These are phyloP conservation scores for Paramecium sonneborni DNA, from an alignment of 73 alveolate genomes.

Conservation along the genomic window DNA sequence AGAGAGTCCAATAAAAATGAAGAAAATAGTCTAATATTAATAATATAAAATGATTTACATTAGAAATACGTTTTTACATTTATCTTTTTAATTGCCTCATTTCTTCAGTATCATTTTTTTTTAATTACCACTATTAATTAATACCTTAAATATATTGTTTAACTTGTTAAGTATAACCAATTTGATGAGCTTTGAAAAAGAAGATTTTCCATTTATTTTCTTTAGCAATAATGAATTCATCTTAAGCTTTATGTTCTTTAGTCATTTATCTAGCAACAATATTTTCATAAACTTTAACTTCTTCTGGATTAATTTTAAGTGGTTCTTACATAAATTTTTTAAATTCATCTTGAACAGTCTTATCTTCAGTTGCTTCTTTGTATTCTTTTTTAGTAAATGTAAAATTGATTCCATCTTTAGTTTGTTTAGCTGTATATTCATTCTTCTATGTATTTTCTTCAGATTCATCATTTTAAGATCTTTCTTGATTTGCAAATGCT, in stretches of 20 bases:
- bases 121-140: neutral
- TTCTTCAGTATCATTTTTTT: constrained; percentile 11
- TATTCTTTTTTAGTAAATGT: neutral
- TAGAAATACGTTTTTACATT: neutral
- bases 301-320: neutral
- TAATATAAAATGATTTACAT: neutral
- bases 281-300: constrained; percentile 23
- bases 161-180: constrained; percentile 32
- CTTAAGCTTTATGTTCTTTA: constrained; percentile 25
- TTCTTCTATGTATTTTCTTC: neutral
- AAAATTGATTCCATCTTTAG: neutral
- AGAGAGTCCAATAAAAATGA: constrained; percentile 4
- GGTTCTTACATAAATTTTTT: constrained; percentile 41
- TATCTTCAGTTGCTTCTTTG: neutral
- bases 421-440: neutral
- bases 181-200: neutral
- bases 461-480: neutral
- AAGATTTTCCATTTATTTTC: neutral
- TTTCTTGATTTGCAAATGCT: neutral
- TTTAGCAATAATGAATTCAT: neutral
- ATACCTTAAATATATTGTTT: constrained; percentile 23
- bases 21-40: neutral
- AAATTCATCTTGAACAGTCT: neutral
- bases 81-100: neutral
- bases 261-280: neutral